phyloP scores from a whole-genome alignment of 495 filamentous ascomycete species.

The Hypoxylon lenormandii region DNA sequence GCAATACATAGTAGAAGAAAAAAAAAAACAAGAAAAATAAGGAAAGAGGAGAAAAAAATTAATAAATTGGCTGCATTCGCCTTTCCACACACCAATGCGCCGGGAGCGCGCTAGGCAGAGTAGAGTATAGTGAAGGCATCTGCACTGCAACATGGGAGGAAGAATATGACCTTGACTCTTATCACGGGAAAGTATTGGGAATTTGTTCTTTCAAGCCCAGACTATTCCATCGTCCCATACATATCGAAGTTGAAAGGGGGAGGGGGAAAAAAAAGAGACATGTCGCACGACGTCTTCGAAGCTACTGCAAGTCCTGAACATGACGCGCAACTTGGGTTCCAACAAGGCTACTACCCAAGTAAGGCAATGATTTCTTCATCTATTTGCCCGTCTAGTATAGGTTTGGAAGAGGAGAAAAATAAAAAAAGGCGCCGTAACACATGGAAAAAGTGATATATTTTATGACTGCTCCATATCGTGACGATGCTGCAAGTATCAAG shows the following conservation, averaged over 20 bases:
- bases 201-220: background rate
- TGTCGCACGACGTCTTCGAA: slow-evolving; percentile 21
- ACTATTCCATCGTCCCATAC: background rate
- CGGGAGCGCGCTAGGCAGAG: slow-evolving; percentile 48
- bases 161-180: slow-evolving; percentile 2
- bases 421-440: too few relatives aligned
- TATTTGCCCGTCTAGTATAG: background rate
- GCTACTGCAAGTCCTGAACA: slow-evolving; percentile 19
- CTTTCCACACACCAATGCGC: slow-evolving; percentile 49
- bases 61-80: slow-evolving; percentile 4
- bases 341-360: background rate
- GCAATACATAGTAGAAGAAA: background rate
- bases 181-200: background rate
- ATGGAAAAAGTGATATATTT: slow-evolving; percentile 1
- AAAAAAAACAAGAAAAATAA: slow-evolving; percentile 25
- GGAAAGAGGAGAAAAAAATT: slow-evolving; percentile 26
- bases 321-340: background rate
- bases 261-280: background rate
- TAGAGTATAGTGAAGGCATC: slow-evolving; percentile 22
- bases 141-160: slow-evolving; percentile 30
- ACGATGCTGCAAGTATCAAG: slow-evolving; percentile 33
- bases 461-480: slow-evolving; percentile 34
- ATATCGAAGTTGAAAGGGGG: background rate
- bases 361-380: background rate
- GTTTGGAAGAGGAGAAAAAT: background rate